A percentile compares a stretch with the other conserved stretches of the same genome.
Conservation (phyloP, 306 rosid species). For the Amphicarpaea edgeworthii region DNA sequence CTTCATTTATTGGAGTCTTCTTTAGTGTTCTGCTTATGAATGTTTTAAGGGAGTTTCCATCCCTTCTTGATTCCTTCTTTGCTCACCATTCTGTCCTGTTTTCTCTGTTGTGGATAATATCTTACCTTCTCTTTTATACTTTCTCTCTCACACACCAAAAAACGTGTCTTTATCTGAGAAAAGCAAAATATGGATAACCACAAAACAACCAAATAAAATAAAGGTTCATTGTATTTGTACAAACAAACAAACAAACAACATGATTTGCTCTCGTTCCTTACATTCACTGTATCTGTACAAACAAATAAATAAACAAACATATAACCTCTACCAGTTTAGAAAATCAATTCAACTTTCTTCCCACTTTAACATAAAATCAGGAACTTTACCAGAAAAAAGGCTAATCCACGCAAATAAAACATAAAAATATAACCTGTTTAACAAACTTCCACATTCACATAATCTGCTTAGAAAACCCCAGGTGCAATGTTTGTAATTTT, state of each 20-base stretch:
- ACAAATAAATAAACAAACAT: background rate
- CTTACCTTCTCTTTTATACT: background rate
- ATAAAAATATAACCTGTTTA: background rate
- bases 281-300: background rate
- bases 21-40: slow-evolving; percentile 2
- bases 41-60: slow-evolving; percentile 6
- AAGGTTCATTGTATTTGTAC: background rate
- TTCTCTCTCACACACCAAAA: background rate
- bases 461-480: background rate
- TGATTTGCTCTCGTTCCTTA: slow-evolving; percentile 14
- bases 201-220: slow-evolving; percentile 9
- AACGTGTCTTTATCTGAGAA: background rate
- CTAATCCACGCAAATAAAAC: background rate
- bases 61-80: background rate
- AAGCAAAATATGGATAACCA: slow-evolving; percentile 15
- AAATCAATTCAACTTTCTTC: background rate
- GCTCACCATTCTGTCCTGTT: slow-evolving; percentile 10
- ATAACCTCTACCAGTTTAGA: slow-evolving; percentile 9
- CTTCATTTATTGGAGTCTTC: background rate
- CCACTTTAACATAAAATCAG: background rate
- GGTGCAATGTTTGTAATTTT: background rate
- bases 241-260: background rate
- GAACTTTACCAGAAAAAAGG: background rate
- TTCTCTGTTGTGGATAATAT: background rate
- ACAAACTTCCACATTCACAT: slow-evolving; percentile 7